A percentile compares a stretch with the other conserved stretches of the same genome.
Conservation (phyloP, 2,329 filamentous ascomycete genomes). For the Chaetomiaceae sp. region DNA sequence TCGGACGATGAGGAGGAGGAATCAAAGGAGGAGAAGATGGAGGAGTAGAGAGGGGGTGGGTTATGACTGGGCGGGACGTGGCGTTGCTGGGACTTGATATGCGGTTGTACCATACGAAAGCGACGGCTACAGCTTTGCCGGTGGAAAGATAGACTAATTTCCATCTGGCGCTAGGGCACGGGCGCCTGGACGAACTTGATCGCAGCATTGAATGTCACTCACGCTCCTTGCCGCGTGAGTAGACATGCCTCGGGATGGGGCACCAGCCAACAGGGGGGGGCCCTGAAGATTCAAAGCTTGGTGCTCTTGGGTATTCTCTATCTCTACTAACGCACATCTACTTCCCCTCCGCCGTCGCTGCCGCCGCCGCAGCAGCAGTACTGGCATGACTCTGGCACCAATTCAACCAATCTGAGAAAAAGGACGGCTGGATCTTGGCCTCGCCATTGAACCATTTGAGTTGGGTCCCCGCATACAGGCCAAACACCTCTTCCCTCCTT, state of each 20-base stretch:
- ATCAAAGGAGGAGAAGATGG: conserved; percentile 74
- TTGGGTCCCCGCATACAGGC: conserved; percentile 61
- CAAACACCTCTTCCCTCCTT: conserved; percentile 52
- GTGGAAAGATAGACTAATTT: conserved; percentile 23
- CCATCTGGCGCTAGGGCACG: conserved; percentile 15
- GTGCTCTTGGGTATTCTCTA: neutral
- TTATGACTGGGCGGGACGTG: neutral
- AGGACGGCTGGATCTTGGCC: conserved; percentile 57
- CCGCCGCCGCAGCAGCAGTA: conserved; percentile 9
- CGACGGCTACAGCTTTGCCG: conserved; percentile 8
- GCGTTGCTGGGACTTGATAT: no score
- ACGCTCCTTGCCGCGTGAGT: no score
- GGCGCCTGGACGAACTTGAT: neutral
- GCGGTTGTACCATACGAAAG: conserved; percentile 23
- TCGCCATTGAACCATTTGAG: conserved; percentile 55
- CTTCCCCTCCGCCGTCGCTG: neutral
- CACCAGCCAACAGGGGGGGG: no score
- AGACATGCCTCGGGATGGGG: no score
- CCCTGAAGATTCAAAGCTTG: neutral
- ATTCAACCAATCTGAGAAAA: conserved; percentile 71
- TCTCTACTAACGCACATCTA: conserved; percentile 1
- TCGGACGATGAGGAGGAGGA: conserved; percentile 82
- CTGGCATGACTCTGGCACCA: conserved; percentile 47
- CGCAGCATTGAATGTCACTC: neutral
- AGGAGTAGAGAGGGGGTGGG: conserved; percentile 57